These are phyloP conservation scores for Suillus bovinus DNA, from an alignment of 768 basidiomycete species.

Conservation along the genomic window DNA sequence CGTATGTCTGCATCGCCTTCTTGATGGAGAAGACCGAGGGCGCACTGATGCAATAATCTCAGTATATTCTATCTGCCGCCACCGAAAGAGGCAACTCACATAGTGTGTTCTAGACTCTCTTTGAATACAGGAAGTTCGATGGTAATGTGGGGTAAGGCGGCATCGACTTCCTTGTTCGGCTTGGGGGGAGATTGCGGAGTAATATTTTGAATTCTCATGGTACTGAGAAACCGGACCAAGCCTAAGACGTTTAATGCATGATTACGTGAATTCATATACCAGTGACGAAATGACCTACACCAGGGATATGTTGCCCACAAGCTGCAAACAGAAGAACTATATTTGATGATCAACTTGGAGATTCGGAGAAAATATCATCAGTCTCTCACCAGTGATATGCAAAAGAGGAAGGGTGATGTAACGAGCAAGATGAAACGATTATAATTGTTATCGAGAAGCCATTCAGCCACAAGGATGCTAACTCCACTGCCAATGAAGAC, in stretches of 20 bases:
- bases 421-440: conserved; percentile 64
- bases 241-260: conserved; percentile 33
- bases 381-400: conserved; percentile 64
- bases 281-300: conserved; percentile 42
- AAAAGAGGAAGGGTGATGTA: conserved; percentile 72
- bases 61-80: conserved; percentile 13
- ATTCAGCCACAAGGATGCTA: conserved; percentile 63
- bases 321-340: conserved; percentile 76
- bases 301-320: conserved; percentile 61
- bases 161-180: conserved; percentile 63
- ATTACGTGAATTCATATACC: background rate
- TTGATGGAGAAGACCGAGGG: conserved; percentile 79
- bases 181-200: conserved; percentile 67
- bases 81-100: conserved; percentile 46
- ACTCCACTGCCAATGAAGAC: conserved; percentile 72
- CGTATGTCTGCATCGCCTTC: conserved; percentile 90
- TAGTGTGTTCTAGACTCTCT: conserved; percentile 76
- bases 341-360: conserved; percentile 11
- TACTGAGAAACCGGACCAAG: conserved; percentile 84
- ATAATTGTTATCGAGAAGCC: conserved; percentile 59
- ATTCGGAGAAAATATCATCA: background rate
- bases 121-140: conserved; percentile 89
- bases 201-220: conserved; percentile 82
- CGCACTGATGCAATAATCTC: conserved; percentile 40
- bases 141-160: conserved; percentile 69